Conservation (phyloP, 2,329 filamentous ascomycete genomes). For the Lizonia empirigonia region DNA sequence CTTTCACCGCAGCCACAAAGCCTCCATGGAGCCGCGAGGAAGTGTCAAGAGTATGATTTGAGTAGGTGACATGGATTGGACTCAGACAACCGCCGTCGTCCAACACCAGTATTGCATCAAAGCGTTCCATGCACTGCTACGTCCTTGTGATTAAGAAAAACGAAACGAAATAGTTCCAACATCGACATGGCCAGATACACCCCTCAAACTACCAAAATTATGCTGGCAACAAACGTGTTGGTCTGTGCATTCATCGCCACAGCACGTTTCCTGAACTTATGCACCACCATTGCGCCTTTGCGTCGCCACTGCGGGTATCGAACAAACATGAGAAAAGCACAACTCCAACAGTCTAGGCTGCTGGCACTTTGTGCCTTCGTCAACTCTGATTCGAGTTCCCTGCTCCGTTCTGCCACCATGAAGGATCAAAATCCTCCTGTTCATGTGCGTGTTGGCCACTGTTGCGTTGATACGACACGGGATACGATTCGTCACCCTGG, state of each 20-base stretch:
- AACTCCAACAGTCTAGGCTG: not conserved
- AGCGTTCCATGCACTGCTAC: not conserved
- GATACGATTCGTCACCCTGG: slow-evolving; percentile 2
- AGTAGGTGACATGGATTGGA: not conserved
- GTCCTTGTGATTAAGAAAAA: not conserved
- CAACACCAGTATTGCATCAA: slow-evolving; percentile 1
- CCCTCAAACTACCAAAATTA: not conserved
- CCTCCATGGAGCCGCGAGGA: no score
- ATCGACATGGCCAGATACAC: not conserved
- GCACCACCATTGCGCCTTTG: slow-evolving; percentile 1
- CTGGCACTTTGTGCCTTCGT: not conserved
- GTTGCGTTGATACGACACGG: slow-evolving; percentile 10
- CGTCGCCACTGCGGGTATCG: slow-evolving; percentile 6
- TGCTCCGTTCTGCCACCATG: slow-evolving; percentile 12
- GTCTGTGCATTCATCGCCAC: not conserved
- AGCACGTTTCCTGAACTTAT: not conserved
- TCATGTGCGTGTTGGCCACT: slow-evolving; percentile 5
- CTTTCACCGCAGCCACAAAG: not conserved
- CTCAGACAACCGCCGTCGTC: not conserved
- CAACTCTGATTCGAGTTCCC: slow-evolving; percentile 6
- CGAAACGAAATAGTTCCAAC: not conserved
- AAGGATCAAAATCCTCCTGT: slow-evolving; percentile 9
- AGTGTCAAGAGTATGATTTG: not conserved
- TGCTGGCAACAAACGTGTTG: not conserved
- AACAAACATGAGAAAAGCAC: slow-evolving; percentile 1